phyloP scores from a whole-genome alignment of 306 rosid genomes.

The Arachis stenosperma region DNA sequence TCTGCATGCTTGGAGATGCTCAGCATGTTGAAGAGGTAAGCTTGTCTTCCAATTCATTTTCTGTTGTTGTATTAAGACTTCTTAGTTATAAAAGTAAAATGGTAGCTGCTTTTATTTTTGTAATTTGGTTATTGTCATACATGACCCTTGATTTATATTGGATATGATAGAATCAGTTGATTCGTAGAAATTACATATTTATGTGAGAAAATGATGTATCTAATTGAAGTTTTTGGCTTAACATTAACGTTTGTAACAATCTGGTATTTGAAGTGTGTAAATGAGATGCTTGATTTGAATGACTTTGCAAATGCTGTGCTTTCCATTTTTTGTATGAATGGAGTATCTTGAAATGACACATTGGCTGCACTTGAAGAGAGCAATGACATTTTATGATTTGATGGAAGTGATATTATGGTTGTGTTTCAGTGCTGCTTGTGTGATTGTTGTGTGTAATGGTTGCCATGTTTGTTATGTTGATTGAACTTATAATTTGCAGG shows the following conservation, averaged over 20 bases:
- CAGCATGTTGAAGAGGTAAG: neutral
- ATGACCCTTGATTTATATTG: no score
- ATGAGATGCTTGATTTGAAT: neutral
- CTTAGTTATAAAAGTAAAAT: no score
- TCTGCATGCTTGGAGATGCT: neutral
- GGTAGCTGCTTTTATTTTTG: neutral
- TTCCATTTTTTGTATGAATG: neutral
- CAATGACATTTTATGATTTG: neutral
- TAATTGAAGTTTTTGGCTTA: no score
- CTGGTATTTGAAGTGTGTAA: no score
- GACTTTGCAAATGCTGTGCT: neutral
- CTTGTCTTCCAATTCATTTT: no score
- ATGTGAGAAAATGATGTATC: no score
- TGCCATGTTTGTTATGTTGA: neutral
- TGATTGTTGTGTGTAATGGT: neutral
- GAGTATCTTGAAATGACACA: neutral
- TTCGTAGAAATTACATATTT: no score
- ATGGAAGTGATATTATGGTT: neutral
- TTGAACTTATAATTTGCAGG: neutral
- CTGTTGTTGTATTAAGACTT: no score
- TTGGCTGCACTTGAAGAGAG: neutral
- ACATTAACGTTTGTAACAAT: no score
- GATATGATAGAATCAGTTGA: no score
- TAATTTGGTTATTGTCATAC: neutral
- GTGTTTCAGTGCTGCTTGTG: no score